Percentiles rank a stretch among this genome's conserved stretches.
Conservation (phyloP, 768 basidiomycete species). For the Suillus subalutaceus region DNA sequence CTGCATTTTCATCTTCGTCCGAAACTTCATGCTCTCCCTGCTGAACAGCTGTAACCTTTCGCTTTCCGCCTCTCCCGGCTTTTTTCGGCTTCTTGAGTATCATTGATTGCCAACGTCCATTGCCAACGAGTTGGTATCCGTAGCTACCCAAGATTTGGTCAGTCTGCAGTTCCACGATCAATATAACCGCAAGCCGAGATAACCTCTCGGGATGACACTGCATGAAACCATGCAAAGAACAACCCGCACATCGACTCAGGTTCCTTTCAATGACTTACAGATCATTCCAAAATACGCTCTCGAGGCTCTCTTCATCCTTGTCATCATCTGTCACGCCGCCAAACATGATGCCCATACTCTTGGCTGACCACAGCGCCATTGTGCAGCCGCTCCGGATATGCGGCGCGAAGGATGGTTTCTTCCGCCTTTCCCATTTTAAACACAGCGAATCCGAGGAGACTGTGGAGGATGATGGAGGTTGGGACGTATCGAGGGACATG, state of each 20-base stretch:
- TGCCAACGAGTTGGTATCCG: constrained; percentile 74
- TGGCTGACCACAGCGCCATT: constrained; percentile 78
- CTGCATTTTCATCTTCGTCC: constrained; percentile 20
- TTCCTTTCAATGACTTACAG: constrained; percentile 48
- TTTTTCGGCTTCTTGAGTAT: constrained; percentile 67
- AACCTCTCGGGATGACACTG: background rate
- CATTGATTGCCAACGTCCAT: constrained; percentile 80
- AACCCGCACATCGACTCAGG: background rate
- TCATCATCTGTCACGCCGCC: constrained; percentile 92
- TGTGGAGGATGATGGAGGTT: constrained; percentile 30
- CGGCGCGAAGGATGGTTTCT: constrained; percentile 57
- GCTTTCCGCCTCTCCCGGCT: constrained; percentile 44
- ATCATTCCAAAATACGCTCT: constrained; percentile 88
- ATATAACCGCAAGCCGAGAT: background rate
- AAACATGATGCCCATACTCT: constrained; percentile 76
- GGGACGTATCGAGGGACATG: constrained; percentile 32
- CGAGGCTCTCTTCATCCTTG: constrained; percentile 77
- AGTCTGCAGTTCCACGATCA: background rate
- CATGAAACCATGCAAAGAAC: background rate
- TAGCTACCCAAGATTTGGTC: constrained; percentile 48
- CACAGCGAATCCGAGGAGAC: constrained; percentile 46
- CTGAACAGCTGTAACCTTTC: constrained; percentile 37
- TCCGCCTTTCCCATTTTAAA: constrained; percentile 87
- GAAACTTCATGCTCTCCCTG: constrained; percentile 10
- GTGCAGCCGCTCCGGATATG: constrained; percentile 77